Percentiles rank a stretch among this genome's conserved stretches.
Evolutionary conservation across 805 yeast species (phyloP).

Genomic region (Wickerhamiella azyma): DNA sequence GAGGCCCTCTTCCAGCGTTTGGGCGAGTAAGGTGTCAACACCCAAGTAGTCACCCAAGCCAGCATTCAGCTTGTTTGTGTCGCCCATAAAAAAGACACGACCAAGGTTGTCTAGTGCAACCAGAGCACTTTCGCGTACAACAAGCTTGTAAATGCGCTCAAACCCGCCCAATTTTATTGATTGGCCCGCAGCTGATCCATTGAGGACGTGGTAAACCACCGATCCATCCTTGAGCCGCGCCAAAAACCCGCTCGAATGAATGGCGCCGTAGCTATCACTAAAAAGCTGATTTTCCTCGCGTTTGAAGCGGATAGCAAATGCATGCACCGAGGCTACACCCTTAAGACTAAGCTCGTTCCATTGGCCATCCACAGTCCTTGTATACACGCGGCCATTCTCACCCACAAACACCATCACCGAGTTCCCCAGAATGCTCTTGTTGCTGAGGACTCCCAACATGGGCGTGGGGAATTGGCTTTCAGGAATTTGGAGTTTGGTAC

Average conservation of each 20-base stretch:
- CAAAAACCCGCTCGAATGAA: background rate
- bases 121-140: background rate
- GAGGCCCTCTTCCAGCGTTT: background rate
- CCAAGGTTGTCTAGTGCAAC: background rate
- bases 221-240: background rate
- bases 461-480: background rate
- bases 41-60: background rate
- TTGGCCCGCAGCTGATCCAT: background rate
- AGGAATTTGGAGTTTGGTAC: background rate
- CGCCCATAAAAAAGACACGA: background rate
- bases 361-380: background rate
- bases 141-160: background rate
- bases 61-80: background rate
- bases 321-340: background rate
- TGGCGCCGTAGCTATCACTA: background rate
- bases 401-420: background rate
- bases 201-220: background rate
- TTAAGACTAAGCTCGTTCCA: background rate
- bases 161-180: background rate
- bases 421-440: background rate
- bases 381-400: background rate
- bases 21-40: background rate
- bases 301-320: background rate
- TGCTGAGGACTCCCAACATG: background rate
- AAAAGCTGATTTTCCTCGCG: background rate